Evolutionary conservation across 2,329 filamentous ascomycete genomes (phyloP).

Genomic region (Cordyceps militaris): DNA sequence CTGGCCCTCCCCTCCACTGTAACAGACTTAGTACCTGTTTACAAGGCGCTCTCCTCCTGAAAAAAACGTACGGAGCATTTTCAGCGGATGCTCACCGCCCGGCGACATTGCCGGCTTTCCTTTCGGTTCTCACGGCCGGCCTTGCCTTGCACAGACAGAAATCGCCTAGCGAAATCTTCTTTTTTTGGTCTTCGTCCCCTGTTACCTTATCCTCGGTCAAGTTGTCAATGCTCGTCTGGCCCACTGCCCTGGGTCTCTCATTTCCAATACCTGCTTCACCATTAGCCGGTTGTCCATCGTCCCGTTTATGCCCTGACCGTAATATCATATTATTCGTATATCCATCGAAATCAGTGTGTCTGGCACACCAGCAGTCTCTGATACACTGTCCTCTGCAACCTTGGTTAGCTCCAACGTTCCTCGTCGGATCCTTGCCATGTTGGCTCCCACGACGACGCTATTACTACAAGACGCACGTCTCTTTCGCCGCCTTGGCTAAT

Average conservation of each 20-base stretch:
- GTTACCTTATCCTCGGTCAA: not conserved
- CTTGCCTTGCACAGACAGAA: not conserved
- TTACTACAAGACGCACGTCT: not conserved
- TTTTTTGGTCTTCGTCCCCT: not conserved
- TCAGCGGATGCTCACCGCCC: constrained; percentile 5
- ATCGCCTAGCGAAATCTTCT: not conserved
- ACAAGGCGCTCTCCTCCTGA: not conserved
- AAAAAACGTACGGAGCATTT: not conserved
- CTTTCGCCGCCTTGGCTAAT: not conserved
- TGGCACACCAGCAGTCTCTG: no score
- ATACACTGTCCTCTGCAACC: no score
- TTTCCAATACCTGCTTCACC: constrained; percentile 8
- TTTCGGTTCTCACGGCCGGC: not conserved
- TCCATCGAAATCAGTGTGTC: no score
- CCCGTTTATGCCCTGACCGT: not conserved
- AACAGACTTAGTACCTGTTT: not conserved
- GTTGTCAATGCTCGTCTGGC: not conserved
- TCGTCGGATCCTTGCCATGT: no score
- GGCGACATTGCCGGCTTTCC: not conserved
- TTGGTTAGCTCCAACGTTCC: no score
- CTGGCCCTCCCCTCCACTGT: not conserved
- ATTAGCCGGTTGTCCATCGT: not conserved
- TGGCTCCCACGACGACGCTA: no score
- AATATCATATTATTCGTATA: no score
- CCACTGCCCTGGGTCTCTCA: not conserved